Conservation (phyloP, 129 eudicot genomes). For the Artemisia tridentata region DNA sequence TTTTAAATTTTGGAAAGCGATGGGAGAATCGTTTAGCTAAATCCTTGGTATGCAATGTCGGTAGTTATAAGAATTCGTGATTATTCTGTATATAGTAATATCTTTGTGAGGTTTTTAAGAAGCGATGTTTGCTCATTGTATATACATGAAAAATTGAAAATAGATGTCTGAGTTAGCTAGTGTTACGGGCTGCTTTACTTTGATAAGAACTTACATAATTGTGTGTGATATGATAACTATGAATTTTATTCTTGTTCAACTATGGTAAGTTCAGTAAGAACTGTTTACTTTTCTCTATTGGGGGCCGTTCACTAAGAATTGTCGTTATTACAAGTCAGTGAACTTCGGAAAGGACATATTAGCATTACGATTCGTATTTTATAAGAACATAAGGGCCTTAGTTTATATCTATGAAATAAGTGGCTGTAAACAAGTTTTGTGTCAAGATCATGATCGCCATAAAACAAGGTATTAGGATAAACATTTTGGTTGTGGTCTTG, state of each 20-base stretch:
- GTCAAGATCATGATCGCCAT: background rate
- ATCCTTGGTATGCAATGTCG: background rate
- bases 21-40: background rate
- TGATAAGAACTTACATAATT: background rate
- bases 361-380: background rate
- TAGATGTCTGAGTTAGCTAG: background rate
- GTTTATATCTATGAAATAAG: background rate
- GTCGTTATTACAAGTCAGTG: background rate
- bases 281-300: background rate
- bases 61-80: background rate
- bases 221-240: background rate
- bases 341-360: background rate
- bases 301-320: background rate
- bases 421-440: background rate
- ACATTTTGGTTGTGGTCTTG: background rate
- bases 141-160: conserved; percentile 6
- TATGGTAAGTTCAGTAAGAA: background rate
- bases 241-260: background rate
- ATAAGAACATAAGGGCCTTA: background rate
- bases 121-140: conserved; percentile 5
- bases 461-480: background rate
- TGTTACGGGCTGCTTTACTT: background rate
- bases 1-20: background rate
- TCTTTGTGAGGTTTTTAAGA: background rate
- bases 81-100: background rate